Evolutionary conservation across 805 yeast genomes (phyloP), one percentile per base, ranked within the genome.

Genomic region (Saccharomycopsis schoenii): DNA sequence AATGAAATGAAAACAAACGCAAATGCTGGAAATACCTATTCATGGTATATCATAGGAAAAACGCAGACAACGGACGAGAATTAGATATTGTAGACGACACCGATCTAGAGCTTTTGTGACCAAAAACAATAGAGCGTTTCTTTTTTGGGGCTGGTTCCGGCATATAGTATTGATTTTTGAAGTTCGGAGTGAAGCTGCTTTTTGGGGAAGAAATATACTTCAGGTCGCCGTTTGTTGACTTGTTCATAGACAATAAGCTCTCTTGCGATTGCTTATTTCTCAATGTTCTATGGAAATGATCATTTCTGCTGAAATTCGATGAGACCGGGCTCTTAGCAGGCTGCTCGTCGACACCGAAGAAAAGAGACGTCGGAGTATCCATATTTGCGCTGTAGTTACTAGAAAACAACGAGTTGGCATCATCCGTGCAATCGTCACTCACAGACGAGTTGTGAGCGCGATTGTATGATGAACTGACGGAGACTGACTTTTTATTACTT

Each of bases 221-320:
- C 15, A 47, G 34, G 9, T 47, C 52, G n/a, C 34, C 58, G 15
- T 21, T 39, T 17, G 41, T 39, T n/a, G 58, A 41, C 52, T 60
- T 62, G 58, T 62, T 62, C 55, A 62, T 2, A 5, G 62, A 59
- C 11, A 62, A 42, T 12, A 62, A 55, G 21, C 62, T 59, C 17
- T 56, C 60, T 15, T 55, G 51, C 6, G 62, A 59, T 34, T n/a
- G 17, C 21, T 43, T 56, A 17, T 55, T 56, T 52, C 64, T 43
- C 37, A 62, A 42, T 1, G 64, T 62, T 50, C 43, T 61, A 55
- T 37, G 39, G 40, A 37, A 58, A 21, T 57, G 39, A 51, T 61
- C 59, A 15, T 47, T 55, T 43, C 58, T 54, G n/a, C 24, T n/a
- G 41, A 29, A 51, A 2, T 42, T 43, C 10, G 57, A 39, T 2